Evolutionary conservation across 176 grass and related monocot genomes (phyloP), one percentile per base, ranked within the genome.

Genomic region (Oryza officinalis): DNA sequence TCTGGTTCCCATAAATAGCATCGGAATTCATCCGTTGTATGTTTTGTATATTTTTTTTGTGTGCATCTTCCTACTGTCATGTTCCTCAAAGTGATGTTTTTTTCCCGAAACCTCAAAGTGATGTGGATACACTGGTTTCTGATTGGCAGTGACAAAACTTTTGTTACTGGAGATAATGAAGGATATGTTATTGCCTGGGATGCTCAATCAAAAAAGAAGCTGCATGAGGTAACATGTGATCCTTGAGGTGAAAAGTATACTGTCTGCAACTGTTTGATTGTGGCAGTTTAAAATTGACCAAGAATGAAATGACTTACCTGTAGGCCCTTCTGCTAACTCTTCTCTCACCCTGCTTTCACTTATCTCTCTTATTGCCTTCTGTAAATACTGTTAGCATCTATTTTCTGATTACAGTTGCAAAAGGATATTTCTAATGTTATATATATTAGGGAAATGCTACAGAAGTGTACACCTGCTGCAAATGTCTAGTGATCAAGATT

Each of bases 101-200:
- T 35, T 35, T 35, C 6, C 6, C 33, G 33, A 35, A 35, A 35
- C 83, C 23, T 90, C 28, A 26, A 79, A 45, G n/a, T 69, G 6
- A 33, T 79, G 41, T 75, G 28, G 83, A 7, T 47, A 5, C 44
- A 8, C 41, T 64, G 83, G 69, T 45, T 87, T 82, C 30, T 69
- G 38, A 84, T 77, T 71, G 76, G 30, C 91, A 96, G 88, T 80
- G 78, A 84, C 15, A 82, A 67, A 81, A 89, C 50, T 20, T 96
- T 96, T 83, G 68, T 91, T 86, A 91, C 88, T 8, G 91, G 94
- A 86, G 91, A 96, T 79, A 86, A 91, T 85, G 83, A 84, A 82
- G 93, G 93, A 74, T 83, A 82, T 70, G 14, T 85, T 64, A 88
- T 93, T 74, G 65, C 72, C 1, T 91, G 90, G 93, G 85, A 96